Base-by-base conservation (phyloP, 148 eudicot species). In the Tetragonia tetragonoides region DNA sequence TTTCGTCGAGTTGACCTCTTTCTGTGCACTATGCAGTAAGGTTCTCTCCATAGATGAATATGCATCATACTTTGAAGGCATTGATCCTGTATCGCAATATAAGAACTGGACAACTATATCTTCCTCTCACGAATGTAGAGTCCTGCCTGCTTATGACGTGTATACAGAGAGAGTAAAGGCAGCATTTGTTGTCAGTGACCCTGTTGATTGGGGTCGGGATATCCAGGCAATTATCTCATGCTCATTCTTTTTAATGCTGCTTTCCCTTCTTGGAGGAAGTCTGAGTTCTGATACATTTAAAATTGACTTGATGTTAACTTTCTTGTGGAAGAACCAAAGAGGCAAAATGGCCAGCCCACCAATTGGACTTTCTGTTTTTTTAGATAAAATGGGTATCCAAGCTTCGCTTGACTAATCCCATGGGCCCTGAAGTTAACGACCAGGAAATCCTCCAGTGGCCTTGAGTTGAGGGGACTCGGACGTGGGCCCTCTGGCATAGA, bases 181-280 rank as follows among this genome's bases (percentile, higher is more conserved):
- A 57, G 84, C 82, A 53, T 86, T 88, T 74, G 79, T 89, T 40
- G 66, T 85, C 51, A 87, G 91, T 77, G 89, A 89, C 76, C 88
- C 89, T 73, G 89, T 89, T 80, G 91, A 89, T 64, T 89, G 91
- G 91, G 85, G 89, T n/a, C 84, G 88, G 79, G 91, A 89, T 80
- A 87, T 89, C 79, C 89, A 89, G 89, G 89, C 84, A 56, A 65
- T 54, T 75, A 5, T 72, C 64, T 70, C 69, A 38, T 17, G 10
- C 51, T 16, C 6, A 28, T 28, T 75, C 8, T 66, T 54, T 54
- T 54, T 14, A 51, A 9, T 21, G 1, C 34, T 4, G 66, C 41
- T 14, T 17, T 56, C 11, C 37, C 6, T 75, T 62, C 14, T 57
- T 53, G 62, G 53, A n/a, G 21, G 59, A 63, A 64, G 40, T 62